Evolutionary conservation across 108 stramenopile species (phyloP).

Genomic region (Licmophora abbreviata): DNA sequence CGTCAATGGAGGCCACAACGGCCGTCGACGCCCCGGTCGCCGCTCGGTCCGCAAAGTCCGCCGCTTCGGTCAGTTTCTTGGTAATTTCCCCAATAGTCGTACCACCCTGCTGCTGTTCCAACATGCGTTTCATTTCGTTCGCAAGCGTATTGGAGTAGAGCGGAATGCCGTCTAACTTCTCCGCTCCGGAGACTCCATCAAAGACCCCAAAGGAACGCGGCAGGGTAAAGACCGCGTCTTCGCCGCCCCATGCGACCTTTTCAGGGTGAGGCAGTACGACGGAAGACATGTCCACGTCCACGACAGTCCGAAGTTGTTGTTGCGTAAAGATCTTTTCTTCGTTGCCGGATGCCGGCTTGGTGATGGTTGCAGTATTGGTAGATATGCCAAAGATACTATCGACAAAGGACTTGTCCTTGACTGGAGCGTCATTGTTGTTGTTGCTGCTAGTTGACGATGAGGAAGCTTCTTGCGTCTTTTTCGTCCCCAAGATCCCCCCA

Average conservation of each 20-base stretch:
- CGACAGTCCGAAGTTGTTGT: too few species aligned
- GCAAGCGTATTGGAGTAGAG: conserved; percentile 71
- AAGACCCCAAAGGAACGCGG: conserved; percentile 80
- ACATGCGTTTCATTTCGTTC: conserved; percentile 41
- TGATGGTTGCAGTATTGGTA: too few species aligned
- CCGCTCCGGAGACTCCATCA: conserved; percentile 84
- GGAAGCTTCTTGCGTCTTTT: too few species aligned
- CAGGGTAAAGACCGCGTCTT: conserved; percentile 71
- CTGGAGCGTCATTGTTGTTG: too few species aligned
- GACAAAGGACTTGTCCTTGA: too few species aligned
- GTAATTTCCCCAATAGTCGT: conserved; percentile 51
- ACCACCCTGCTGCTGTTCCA: conserved; percentile 12
- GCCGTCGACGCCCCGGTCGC: conserved; percentile 84
- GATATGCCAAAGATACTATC: too few species aligned
- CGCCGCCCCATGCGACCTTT: conserved; percentile 81
- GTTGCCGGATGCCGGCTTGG: too few species aligned
- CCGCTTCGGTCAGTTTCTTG: conserved; percentile 40
- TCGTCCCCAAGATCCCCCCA: too few species aligned
- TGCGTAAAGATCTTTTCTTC: too few species aligned
- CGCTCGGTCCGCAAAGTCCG: conserved; percentile 44
- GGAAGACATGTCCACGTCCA: conserved; percentile 52
- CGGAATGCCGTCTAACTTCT: conserved; percentile 59
- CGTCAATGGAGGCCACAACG: conserved; percentile 65
- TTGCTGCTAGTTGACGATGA: too few species aligned
- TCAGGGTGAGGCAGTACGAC: conserved; percentile 71